Base-by-base conservation (phyloP, 768 basidiomycete genomes). In the Glaciozyma antarctica region DNA sequence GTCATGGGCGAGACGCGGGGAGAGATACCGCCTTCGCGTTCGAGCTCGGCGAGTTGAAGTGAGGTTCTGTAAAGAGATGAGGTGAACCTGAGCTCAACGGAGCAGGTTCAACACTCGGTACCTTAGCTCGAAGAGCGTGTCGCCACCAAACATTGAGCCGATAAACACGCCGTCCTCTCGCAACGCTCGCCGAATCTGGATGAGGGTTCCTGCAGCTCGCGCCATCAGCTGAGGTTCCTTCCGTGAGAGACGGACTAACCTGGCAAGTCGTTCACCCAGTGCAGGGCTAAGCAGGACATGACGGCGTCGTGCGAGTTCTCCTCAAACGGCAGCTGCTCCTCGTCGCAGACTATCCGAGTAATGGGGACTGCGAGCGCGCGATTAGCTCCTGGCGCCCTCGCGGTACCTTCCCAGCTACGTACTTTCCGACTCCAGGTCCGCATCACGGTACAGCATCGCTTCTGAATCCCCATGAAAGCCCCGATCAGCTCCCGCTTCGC, bases 1-100 rank as follows among this genome's bases (percentile, higher is more conserved):
- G 93, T 92, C 95, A 99, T 98, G 1, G 95, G 95, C 1, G 94
- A 98, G 44, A 99, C 78, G 63, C 90, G 88, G 9, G 93, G 92
- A n/a, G 92, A 92, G 61, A 99, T 87, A 1, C 95, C 95, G 10
- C 95, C 95, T 76, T 94, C 87, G 13, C 92, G 84, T 73, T 99
- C 94, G 26, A 86, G 79, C 78, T 98, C 89, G 12, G 95, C 94
- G 0, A 99, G 81, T 73, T 98, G 95, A 32, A 99, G 81, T 6
- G 93, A 82, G 45, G 95, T 93, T 72, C 94, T 90, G 70, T 6
- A 52, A 12, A 0, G 13, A 5, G 8, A 54, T n/a, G 1, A 32
- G 5, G 38, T 56, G 22, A 56, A 86, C 88, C 89, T 80, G 3
- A 99, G 80, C 77, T 99, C 95, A 73, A 97, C n/a, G n/a, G n/a